A percentile compares a stretch with the other conserved stretches of the same genome.
phyloP scores from a whole-genome alignment of 2,329 filamentous ascomycete genomes.

The Basipetospora sp. region DNA sequence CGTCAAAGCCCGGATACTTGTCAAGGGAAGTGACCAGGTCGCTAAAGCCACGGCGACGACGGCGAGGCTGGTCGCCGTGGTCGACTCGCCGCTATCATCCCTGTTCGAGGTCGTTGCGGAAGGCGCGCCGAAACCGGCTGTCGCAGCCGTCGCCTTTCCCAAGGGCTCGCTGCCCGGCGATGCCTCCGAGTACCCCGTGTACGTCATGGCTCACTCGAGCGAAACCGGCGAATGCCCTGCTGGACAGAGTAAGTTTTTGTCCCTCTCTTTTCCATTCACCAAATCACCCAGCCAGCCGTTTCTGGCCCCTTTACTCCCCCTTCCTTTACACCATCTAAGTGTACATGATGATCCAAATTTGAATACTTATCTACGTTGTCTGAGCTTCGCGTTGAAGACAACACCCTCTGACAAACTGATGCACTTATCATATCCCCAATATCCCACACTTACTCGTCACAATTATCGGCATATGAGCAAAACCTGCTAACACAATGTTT shows the following conservation, averaged over 20 bases:
- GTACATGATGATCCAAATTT: conserved; percentile 68
- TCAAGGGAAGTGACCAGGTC: conserved; percentile 27
- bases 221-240: conserved; percentile 83
- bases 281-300: too few species aligned
- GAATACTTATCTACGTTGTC: conserved; percentile 99
- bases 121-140: conserved; percentile 60
- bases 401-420: conserved; percentile 82
- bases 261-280: too few species aligned
- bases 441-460: too few species aligned
- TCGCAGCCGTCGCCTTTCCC: conserved; percentile 55
- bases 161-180: conserved; percentile 27
- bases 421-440: too few species aligned
- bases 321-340: conserved; percentile 24
- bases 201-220: conserved; percentile 61
- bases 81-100: conserved; percentile 47
- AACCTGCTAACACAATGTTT: too few species aligned
- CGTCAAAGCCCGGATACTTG: conserved; percentile 39
- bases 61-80: conserved; percentile 51
- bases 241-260: conserved; percentile 66
- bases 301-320: conserved; percentile 9
- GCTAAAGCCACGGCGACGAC: conserved; percentile 16
- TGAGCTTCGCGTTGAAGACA: conserved; percentile 79
- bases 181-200: conserved; percentile 31
- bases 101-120: conserved; percentile 62
- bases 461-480: too few species aligned